phyloP scores from a whole-genome alignment of 306 rosid genomes.

The Acacia acuminata region DNA sequence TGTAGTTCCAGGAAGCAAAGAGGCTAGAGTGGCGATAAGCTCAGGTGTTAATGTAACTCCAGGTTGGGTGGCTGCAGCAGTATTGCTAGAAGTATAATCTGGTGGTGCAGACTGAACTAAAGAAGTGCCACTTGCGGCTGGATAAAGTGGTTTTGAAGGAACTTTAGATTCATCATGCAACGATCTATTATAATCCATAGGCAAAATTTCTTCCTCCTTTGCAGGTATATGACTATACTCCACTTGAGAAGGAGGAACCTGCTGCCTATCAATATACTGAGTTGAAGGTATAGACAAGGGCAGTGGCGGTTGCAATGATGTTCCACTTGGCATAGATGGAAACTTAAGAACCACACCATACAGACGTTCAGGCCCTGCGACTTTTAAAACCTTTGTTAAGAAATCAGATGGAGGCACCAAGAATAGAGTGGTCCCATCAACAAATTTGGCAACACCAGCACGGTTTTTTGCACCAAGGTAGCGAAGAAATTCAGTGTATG shows the following conservation, averaged over 20 bases:
- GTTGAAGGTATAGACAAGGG: slow-evolving; percentile 57
- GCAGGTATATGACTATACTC: slow-evolving; percentile 57
- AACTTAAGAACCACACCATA: slow-evolving; percentile 98
- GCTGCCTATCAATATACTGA: slow-evolving; percentile 70
- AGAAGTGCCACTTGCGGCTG: slow-evolving; percentile 50
- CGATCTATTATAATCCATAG: slow-evolving; percentile 61
- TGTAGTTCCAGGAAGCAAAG: slow-evolving; percentile 71
- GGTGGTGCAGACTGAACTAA: slow-evolving; percentile 57
- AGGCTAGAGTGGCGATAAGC: slow-evolving; percentile 86
- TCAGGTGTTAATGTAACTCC: slow-evolving; percentile 89
- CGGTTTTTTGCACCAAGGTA: slow-evolving; percentile 89
- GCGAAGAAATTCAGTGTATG: slow-evolving; percentile 97
- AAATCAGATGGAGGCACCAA: slow-evolving; percentile 98
- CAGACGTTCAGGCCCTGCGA: slow-evolving; percentile 89
- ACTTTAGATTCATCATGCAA: slow-evolving; percentile 66
- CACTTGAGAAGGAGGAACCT: slow-evolving; percentile 53
- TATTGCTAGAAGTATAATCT: slow-evolving; percentile 54
- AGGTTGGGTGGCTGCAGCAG: slow-evolving; percentile 64
- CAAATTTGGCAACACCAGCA: slow-evolving; percentile 99
- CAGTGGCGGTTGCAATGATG: slow-evolving; percentile 55
- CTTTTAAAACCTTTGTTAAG: slow-evolving; percentile 81
- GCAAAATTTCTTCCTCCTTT: slow-evolving; percentile 65
- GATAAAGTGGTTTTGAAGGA: slow-evolving; percentile 55
- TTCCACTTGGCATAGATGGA: slow-evolving; percentile 57
- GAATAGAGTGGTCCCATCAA: slow-evolving; percentile 84